Conservation (phyloP, 306 rosid species). For the Malus domestica region DNA sequence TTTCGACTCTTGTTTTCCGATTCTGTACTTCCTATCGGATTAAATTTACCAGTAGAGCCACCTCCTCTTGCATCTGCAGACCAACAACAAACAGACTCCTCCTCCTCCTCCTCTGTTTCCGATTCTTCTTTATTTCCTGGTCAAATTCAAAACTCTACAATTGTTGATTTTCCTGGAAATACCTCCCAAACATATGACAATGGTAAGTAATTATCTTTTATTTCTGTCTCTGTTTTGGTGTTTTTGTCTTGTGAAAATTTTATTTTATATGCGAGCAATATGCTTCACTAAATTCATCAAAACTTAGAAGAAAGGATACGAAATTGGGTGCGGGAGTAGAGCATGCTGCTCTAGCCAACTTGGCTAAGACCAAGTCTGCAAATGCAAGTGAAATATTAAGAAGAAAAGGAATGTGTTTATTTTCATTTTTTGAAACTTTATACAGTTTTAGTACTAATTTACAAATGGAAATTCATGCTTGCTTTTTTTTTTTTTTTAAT, state of each 20-base stretch:
- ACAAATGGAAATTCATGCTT: background rate
- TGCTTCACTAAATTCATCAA: too few relatives aligned
- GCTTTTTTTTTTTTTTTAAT: background rate
- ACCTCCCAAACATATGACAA: conserved; percentile 10
- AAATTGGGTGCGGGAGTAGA: too few relatives aligned
- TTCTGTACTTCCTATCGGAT: conserved; percentile 2
- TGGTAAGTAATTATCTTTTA: conserved; percentile 14
- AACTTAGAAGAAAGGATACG: too few relatives aligned
- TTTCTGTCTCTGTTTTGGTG: background rate
- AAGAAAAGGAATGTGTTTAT: too few relatives aligned
- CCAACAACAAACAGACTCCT: background rate
- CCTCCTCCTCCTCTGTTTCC: background rate
- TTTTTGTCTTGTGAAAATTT: background rate
- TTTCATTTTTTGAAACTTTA: too few relatives aligned
- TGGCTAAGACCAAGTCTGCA: too few relatives aligned
- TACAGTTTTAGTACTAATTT: too few relatives aligned
- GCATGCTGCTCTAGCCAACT: too few relatives aligned
- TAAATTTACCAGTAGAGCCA: background rate
- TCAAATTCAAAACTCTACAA: conserved; percentile 6
- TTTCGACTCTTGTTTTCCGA: conserved; percentile 31
- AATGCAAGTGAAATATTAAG: too few relatives aligned
- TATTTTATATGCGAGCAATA: too few relatives aligned
- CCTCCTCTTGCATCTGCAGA: conserved; percentile 8
- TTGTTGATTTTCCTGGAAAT: conserved; percentile 10
- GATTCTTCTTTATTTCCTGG: background rate